Base-by-base conservation (phyloP, 2,329 filamentous ascomycete genomes). In the Fusarium pseudocircinatum region DNA sequence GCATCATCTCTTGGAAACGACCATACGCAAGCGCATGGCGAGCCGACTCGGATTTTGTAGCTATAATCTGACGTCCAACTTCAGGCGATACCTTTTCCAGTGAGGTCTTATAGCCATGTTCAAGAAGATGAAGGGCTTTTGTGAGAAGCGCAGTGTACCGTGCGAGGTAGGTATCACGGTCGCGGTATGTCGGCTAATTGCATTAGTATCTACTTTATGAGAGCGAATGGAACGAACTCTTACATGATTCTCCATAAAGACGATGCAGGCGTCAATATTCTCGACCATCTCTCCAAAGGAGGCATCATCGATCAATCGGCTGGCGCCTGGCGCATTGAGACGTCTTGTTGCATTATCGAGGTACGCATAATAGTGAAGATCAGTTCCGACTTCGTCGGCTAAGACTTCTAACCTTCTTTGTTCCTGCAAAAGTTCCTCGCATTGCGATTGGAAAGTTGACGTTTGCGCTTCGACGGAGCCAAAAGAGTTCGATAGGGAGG, bases 311-410 rank as follows among this genome's bases (percentile, higher is more conserved):
- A 98, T 95, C 62, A 97, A 87, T 64, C 92, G 94, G 54, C 94
- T 92, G 26, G 96, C 95, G 2, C 95, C 95, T 0, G 96, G 95
- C 1, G 95, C 95, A 84, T 98, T 98, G 65, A 99, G 89, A 20
- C 95, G 90, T 62, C 95, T 89, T 1, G 95, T 97, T 68, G 96
- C 95, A 52, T 92, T 95, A 73, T 99, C 96, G 11, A 99, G 88
- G 79, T 97, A 98, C 26, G 93, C 90, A 81, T 99, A 99, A 82
- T 97, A 98, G 79, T 95, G 92, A n/a, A 98, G 85, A 76, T 98
- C 97, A 30, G 94, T 93, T 32, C 94, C 92, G 63, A 99, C 92
- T 66, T 95, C 92, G 74, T 97, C 90, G 6, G 95, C 94, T 46
- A 99, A 87, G 73, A 88, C 89, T 70, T 94, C 91, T 44, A 98